Evolutionary conservation across 1,284 basidiomycete species (phyloP), one percentile per base, ranked within the genome.

Genomic region (Baeospora myosura): DNA sequence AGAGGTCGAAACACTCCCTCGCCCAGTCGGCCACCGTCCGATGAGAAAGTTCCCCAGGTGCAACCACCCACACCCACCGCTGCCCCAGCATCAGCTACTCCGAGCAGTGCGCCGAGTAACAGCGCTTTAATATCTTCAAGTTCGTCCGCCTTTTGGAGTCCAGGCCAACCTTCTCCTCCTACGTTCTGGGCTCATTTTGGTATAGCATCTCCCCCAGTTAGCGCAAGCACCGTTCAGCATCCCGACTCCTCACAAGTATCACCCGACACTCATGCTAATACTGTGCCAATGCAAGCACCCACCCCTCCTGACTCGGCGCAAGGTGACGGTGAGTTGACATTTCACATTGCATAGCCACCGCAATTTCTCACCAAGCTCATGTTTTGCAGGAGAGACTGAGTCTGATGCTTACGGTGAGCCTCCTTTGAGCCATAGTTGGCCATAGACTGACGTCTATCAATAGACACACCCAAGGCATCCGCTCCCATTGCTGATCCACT

Each of bases 1-100:
- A 73, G 73, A 50, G 70, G 68, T 20, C 64, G 74, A 23, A 62
- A 56, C 3, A 68, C 52, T 4, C 52, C 57, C 3, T 54, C 52
- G 21, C 51, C 51, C 3, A 51, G 49, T 31, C 51, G 50, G 20
- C 26, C 34, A 38, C 12, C 40, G 8, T 26, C 42, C 17, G 40
- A 25, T 16, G 6, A 3, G 4, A 12, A 14, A 17, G 14, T 34
- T 20, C 33, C 4, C 4, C 33, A 34, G 21, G 11, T n/a, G 18
- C 33, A 17, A 34, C 33, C 33, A 11, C 32, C 32, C 8, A 8
- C 32, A 17, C 5, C 18, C 11, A 16, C 33, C 16, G 11, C n/a
- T 20, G 12, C 10, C 12, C 12, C 25, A 38, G 12, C 24, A 33
- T 34, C 40, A 33, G 32, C 30, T 20, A 21, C 37, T 5, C 20